These are phyloP conservation scores for Suhomyces anneliseae DNA, from an alignment of 1,139 yeast species.

Conservation along the genomic window DNA sequence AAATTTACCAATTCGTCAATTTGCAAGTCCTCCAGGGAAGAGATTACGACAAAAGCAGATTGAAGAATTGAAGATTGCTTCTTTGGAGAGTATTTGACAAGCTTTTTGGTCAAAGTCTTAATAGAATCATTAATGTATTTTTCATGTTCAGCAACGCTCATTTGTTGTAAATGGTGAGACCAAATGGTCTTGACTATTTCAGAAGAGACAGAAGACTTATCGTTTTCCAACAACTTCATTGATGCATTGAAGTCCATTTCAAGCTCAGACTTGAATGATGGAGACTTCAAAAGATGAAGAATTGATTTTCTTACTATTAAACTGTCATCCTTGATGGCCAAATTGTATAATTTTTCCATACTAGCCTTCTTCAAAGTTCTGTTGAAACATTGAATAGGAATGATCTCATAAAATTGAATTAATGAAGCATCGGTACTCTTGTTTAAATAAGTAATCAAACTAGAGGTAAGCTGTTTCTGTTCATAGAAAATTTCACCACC, in stretches of 20 bases:
- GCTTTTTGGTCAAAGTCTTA: slow-evolving; percentile 7
- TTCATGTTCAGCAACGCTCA: slow-evolving; percentile 18
- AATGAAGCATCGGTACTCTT: slow-evolving; percentile 2
- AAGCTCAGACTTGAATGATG: slow-evolving; percentile 51
- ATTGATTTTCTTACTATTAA: slow-evolving; percentile 21
- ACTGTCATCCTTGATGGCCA: slow-evolving; percentile 11
- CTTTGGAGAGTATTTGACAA: slow-evolving; percentile 1
- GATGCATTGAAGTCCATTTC: slow-evolving; percentile 42
- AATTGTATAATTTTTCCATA: slow-evolving; percentile 31
- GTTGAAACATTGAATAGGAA: slow-evolving; percentile 55
- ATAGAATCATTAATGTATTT: slow-evolving; percentile 18
- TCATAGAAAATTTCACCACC: slow-evolving; percentile 41
- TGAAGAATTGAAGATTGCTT: slow-evolving; percentile 1
- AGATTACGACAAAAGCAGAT: slow-evolving; percentile 15
- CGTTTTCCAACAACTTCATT: slow-evolving; percentile 20
- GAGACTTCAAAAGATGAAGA: slow-evolving; percentile 40
- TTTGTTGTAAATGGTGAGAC: slow-evolving; percentile 29
- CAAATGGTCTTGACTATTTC: slow-evolving; percentile 29
- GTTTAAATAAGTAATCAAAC: slow-evolving; percentile 25
- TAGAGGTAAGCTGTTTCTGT: slow-evolving; percentile 32
- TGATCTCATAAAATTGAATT: slow-evolving; percentile 16
- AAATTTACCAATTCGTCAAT: neutral
- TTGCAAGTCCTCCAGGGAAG: neutral
- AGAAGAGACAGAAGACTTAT: slow-evolving; percentile 15
- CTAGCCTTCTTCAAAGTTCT: slow-evolving; percentile 40